Evolutionary conservation across 805 yeast genomes (phyloP), one percentile per base, ranked within the genome.

Genomic region (Peterozyma xylosa): DNA sequence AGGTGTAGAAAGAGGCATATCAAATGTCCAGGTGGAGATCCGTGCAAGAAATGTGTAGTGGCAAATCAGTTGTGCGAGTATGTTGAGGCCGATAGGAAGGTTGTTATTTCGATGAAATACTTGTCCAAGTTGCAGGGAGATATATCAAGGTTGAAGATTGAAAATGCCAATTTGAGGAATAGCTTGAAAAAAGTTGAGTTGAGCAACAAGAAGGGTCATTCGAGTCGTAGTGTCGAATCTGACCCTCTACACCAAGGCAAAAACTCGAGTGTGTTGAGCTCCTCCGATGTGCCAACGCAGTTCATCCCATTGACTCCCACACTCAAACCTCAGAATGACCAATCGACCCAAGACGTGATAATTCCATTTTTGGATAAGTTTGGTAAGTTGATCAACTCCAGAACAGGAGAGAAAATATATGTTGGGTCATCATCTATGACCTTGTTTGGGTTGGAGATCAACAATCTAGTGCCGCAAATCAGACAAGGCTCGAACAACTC

Each of bases 381-480:
- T 52, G 88, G 91, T 2, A 70, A 87, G 42, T 63, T 85, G 36
- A 78, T 85, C 2, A 82, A 82, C 51, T 81, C 89, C 0, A 68
- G 87, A 49, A 81, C 88, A 1, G 91, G 91, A 4, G 87, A 82
- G 52, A 73, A 78, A 45, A 74, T 83, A 34, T 85, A 83, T 54
- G 86, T 83, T 33, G 95, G 95, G 0, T 80, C 89, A 0, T 82
- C 90, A 0, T 83, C 91, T 1, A 84, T 85, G 90, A 84, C 93
- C 0, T 60, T 84, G 14, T 85, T 85, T 58, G 90, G 90, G 5
- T 64, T 85, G 45, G 91, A 85, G 50, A 82, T 85, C 43, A 87
- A 82, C 55, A 78, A 79, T 46, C 46, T 62, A 13, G 53, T 60
- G 37, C 38, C 50, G 43, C 29, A 38, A 18, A 46, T 51, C 37